A percentile compares a stretch with the other conserved stretches of the same genome.
Conservation (phyloP, 306 rosid species). For the Trifolium subterraneum region DNA sequence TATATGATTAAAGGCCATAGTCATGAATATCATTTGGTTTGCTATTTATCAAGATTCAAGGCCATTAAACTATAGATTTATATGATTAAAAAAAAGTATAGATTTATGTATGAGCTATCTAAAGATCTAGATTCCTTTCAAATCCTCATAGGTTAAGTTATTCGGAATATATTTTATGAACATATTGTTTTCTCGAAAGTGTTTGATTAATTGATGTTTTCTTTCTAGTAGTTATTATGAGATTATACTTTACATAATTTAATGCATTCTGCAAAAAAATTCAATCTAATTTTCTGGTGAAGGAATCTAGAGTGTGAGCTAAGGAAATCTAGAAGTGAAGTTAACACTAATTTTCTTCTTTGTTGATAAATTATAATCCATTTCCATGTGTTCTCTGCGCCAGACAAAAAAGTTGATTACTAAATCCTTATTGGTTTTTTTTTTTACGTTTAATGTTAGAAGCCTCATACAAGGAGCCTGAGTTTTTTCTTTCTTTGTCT, state of each 20-base stretch:
- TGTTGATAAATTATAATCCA: not conserved
- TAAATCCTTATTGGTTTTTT: not conserved
- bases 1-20: not conserved
- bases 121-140: constrained; percentile 13
- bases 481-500: not conserved
- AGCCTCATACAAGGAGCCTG: constrained; percentile 5
- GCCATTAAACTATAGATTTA: constrained; percentile 9
- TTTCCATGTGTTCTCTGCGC: not conserved
- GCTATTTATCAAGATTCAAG: constrained; percentile 4
- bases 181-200: not conserved
- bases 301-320: constrained; percentile 5
- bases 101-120: constrained; percentile 6
- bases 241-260: constrained; percentile 7
- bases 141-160: not conserved
- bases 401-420: not conserved
- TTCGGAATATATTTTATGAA: not conserved
- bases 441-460: not conserved
- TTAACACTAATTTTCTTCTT: not conserved
- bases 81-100: no score
- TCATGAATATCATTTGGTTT: constrained; percentile 1
- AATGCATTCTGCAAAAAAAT: not conserved
- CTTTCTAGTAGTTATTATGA: constrained; percentile 14
- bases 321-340: constrained; percentile 1
- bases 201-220: not conserved
- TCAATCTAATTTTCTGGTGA: not conserved